These are phyloP conservation scores for Citrullus colocynthis DNA, from an alignment of 306 rosid species.

Conservation along the genomic window DNA sequence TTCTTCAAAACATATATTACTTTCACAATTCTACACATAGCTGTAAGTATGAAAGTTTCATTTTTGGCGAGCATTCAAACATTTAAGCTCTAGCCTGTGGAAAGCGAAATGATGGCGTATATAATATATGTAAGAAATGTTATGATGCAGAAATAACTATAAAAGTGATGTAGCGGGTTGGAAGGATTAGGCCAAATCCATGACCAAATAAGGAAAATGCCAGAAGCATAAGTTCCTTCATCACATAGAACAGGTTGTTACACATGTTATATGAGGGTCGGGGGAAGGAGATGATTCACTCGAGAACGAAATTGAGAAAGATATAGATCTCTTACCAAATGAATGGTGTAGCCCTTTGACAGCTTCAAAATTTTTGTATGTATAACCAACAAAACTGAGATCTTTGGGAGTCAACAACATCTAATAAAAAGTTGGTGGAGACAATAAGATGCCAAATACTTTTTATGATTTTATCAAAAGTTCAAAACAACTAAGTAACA, in stretches of 20 bases:
- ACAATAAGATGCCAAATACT: constrained; percentile 5
- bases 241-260: not conserved
- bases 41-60: not conserved
- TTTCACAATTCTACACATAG: not conserved
- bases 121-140: not conserved
- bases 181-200: no score
- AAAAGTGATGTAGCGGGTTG: not conserved
- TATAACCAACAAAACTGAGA: constrained; percentile 94
- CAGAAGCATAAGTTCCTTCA: not conserved
- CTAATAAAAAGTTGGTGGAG: constrained; percentile 24
- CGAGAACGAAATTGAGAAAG: constrained; percentile 4
- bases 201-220: not conserved
- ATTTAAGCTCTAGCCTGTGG: not conserved
- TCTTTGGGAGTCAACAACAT: constrained; percentile 66
- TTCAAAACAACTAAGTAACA: not conserved
- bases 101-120: not conserved
- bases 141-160: not conserved
- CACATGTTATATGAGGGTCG: not conserved
- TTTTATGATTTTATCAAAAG: not conserved
- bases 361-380: constrained; percentile 89
- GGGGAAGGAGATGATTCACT: not conserved
- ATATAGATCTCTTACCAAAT: constrained; percentile 31
- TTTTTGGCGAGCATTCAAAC: not conserved
- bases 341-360: constrained; percentile 53
- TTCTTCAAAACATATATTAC: not conserved